These are phyloP conservation scores for Penicillium nucicola DNA, from an alignment of 495 filamentous ascomycete species.

Conservation along the genomic window DNA sequence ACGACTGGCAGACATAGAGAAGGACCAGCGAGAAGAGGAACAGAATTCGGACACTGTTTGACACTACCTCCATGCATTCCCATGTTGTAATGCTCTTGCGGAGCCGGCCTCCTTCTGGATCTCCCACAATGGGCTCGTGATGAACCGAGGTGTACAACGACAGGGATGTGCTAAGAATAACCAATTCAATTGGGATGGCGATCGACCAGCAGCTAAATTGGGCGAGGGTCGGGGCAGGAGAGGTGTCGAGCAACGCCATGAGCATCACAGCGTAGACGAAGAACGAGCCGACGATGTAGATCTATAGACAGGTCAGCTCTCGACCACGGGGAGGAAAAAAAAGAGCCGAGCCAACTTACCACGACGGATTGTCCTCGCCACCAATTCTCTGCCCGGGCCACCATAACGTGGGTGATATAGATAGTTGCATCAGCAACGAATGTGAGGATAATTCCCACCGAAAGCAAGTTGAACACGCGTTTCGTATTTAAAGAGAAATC, in stretches of 20 bases:
- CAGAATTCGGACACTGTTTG: constrained; percentile 58
- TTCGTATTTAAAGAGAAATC: constrained; percentile 59
- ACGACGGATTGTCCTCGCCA: constrained; percentile 85
- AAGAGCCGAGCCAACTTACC: constrained; percentile 52
- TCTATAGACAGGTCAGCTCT: constrained; percentile 44
- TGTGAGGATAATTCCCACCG: constrained; percentile 62
- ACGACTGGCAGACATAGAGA: constrained; percentile 56
- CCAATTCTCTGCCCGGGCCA: constrained; percentile 65
- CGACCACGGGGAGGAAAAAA: not conserved
- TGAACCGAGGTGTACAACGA: constrained; percentile 58
- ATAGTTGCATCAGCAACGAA: constrained; percentile 71
- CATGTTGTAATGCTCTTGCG: constrained; percentile 55
- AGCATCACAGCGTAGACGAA: constrained; percentile 71
- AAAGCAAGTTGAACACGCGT: constrained; percentile 70
- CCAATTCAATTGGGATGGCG: constrained; percentile 62
- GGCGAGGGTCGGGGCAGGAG: constrained; percentile 66
- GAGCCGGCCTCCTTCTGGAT: constrained; percentile 42
- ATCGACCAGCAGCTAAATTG: constrained; percentile 74
- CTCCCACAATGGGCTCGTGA: constrained; percentile 56
- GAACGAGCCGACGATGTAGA: constrained; percentile 77
- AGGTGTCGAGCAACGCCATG: constrained; percentile 76
- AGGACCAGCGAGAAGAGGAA: constrained; percentile 54
- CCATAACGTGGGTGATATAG: constrained; percentile 73
- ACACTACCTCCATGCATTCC: constrained; percentile 60
- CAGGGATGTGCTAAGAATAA: constrained; percentile 63